Evolutionary conservation across 208 protist genomes (phyloP), one percentile per base, ranked within the genome.

Genomic region (Trypanosoma congolense): DNA sequence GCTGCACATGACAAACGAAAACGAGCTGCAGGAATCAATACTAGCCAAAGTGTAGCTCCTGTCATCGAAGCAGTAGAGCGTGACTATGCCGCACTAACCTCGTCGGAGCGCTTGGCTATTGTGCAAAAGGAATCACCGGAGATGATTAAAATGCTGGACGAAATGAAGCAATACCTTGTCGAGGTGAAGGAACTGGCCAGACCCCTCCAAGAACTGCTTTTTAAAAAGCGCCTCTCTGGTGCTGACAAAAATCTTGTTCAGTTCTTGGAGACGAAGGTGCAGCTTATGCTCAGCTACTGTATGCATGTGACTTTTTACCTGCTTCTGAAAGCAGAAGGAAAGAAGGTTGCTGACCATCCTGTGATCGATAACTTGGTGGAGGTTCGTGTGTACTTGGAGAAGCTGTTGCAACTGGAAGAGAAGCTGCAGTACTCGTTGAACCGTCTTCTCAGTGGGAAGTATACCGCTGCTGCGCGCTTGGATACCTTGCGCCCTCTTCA

Each of bases 341-440:
- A 83, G 44, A 92, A 90, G 59, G 84, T 98, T 31, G 77, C 84
- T 4, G 92, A 89, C 18, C 93, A 98, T 59, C 91, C 93, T 26
- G 93, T 97, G n/a, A 80, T 98, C 44, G 82, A 94, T 61, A 87
- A 88, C 69, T 75, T 98, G 4, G 90, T 97, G 2, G 84, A 94
- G 57, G 87, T 96, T 31, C 91, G 93, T 50, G 84, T 92, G 4
- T 96, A 97, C 54, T 56, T 98, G 43, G 90, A 98, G 61, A 97
- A 97, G 77, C 87, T 97, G 55, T 92, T 90, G 73, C 92, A 93
- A 22, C 67, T 98, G 16, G 95, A 98, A 68, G 80, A 96, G 70
- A 97, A 97, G 72, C 75, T 98, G 46, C 94, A 97, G 73, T 98
- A 98, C 72, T 93, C 95, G 43, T 70, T 98, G 40, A 96, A 97